Evolutionary conservation across 2,329 filamentous ascomycete genomes (phyloP), one percentile per base, ranked within the genome.

Genomic region (Phyllosticta citrichinensis): DNA sequence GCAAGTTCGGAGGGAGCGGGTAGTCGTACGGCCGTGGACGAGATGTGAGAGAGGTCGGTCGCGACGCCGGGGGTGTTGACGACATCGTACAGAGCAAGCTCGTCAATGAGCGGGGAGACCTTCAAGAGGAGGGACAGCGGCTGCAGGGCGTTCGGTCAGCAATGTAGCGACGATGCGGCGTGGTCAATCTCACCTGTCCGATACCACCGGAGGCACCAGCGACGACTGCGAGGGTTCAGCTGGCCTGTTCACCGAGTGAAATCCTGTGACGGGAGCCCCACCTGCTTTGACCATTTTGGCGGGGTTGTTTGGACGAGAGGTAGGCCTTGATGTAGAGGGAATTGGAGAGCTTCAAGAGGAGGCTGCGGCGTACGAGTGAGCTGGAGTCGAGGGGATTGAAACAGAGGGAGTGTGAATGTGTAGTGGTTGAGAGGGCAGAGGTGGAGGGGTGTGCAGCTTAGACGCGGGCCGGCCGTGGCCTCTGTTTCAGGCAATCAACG

Each of bases 81-180:
- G 68, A 99, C 92, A 96, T 99, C 94, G 83, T 97, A 99, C 70
- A 99, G 89, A 64, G 91, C 83, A 70, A 99, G 89, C 81, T 97
- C 90, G 71, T 93, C 88, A 71, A 99, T 83, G 72, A 91, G 85
- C 66, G 91, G 88, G 73, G 83, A 89, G 68, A 88, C 85, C 85
- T 99, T 99, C 75, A 97, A 84, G 70, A 99, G 88, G 68, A 99
- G 89, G 67, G 94, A 99, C 71, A 99, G 84, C 68, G 94, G 94
- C 92, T 97, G 73, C 62, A 56, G 60, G 54, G 47, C 3, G 55
- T n/a, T 14, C 11, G 47, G 54, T 61, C 30, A 61, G 59, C 59
- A 47, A 53, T n/a, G 52, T 11, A 27, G 24, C 50, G 62, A 52
- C 55, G 47, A 56, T 47, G 52, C 8, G 20, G 51, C n/a, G n/a